These are phyloP conservation scores for Serpula lacrymans DNA, from an alignment of 768 basidiomycete species.

Conservation along the genomic window DNA sequence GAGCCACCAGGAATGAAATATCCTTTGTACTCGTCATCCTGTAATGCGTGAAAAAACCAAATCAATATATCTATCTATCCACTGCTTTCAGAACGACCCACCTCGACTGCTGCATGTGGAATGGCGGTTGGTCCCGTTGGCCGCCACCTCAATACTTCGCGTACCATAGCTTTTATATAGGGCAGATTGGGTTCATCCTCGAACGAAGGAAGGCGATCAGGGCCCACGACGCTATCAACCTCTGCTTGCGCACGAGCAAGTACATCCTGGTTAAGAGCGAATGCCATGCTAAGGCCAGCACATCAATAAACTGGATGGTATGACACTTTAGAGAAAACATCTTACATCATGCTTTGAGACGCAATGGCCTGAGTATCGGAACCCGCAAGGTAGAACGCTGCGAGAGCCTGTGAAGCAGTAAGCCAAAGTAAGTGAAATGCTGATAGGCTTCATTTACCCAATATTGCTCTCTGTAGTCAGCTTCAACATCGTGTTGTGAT, in stretches of 20 bases:
- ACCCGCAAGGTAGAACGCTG: too few species aligned
- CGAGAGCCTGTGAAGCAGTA: too few species aligned
- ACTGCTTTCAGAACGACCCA: slow-evolving; percentile 20
- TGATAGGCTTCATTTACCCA: too few species aligned
- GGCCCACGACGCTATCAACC: slow-evolving; percentile 33
- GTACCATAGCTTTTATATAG: slow-evolving; percentile 56
- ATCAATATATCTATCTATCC: too few species aligned
- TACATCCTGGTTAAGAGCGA: slow-evolving; percentile 34
- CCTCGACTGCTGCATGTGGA: slow-evolving; percentile 10
- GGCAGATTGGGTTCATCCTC: slow-evolving; percentile 38
- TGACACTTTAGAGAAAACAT: too few species aligned
- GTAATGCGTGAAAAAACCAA: slow-evolving; percentile 1
- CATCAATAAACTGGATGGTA: too few species aligned
- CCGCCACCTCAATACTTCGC: slow-evolving; percentile 36
- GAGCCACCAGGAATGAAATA: slow-evolving; percentile 44
- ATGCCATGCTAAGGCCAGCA: too few species aligned
- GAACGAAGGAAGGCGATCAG: slow-evolving; percentile 30
- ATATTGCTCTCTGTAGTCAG: too few species aligned
- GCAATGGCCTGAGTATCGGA: too few species aligned
- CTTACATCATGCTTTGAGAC: too few species aligned
- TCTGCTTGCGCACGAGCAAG: slow-evolving; percentile 35
- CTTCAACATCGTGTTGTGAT: too few species aligned
- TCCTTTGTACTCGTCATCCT: slow-evolving; percentile 45
- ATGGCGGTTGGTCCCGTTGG: slow-evolving; percentile 28
- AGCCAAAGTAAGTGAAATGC: too few species aligned